phyloP scores from a whole-genome alignment of 1,284 basidiomycete genomes.

The Microbotryomycetes sp. region DNA sequence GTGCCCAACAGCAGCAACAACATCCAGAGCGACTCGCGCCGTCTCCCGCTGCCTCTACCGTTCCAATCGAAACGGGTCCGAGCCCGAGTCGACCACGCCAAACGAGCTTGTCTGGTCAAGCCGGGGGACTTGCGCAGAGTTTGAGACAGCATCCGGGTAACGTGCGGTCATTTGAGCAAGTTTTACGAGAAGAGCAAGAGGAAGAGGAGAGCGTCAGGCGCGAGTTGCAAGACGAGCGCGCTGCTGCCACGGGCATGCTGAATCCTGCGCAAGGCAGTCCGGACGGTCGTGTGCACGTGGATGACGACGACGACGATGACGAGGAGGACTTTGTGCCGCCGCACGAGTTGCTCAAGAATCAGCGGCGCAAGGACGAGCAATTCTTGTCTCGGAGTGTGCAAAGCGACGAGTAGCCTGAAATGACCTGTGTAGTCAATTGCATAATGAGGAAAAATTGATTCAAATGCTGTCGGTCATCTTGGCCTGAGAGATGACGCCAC shows the following conservation, averaged over 20 bases:
- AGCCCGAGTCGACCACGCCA: not conserved
- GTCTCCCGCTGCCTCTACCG: not conserved
- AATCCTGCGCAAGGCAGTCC: not conserved
- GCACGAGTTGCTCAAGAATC: slow-evolving; percentile 11
- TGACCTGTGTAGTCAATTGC: too few relatives aligned
- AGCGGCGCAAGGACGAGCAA: slow-evolving; percentile 15
- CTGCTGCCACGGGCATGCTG: not conserved
- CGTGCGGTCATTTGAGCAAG: not conserved
- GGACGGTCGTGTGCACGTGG: not conserved
- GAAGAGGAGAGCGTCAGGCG: not conserved
- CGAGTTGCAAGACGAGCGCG: not conserved
- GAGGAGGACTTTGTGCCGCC: slow-evolving; percentile 22
- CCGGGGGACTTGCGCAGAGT: not conserved
- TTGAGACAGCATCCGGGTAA: not conserved
- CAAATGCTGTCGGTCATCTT: not conserved
- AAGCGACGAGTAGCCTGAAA: not conserved
- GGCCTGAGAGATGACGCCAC: not conserved
- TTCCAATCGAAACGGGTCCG: not conserved
- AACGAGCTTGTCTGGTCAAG: not conserved
- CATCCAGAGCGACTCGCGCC: not conserved
- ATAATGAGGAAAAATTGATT: slow-evolving; percentile 1
- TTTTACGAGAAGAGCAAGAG: not conserved
- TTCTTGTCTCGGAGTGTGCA: slow-evolving; percentile 20
- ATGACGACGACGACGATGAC: slow-evolving; percentile 14
- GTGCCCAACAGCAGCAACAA: not conserved